These are phyloP conservation scores for Podospora comata DNA, from an alignment of 495 filamentous ascomycete species.

Conservation along the genomic window DNA sequence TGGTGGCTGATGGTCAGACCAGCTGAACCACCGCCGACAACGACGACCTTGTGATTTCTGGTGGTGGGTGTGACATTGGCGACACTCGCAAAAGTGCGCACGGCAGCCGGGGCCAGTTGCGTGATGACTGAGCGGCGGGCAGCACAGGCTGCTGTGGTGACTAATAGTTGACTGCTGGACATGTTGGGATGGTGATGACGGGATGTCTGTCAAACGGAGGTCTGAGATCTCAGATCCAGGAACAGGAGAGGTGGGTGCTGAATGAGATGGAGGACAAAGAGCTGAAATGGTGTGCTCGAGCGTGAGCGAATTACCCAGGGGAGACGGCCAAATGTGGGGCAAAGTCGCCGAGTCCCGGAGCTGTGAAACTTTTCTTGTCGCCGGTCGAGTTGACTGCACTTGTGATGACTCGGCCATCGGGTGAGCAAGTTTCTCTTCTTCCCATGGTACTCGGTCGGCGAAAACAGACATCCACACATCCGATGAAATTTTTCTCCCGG, in stretches of 20 bases:
- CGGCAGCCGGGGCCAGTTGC: slow-evolving; percentile 1
- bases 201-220: neutral
- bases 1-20: slow-evolving; percentile 63
- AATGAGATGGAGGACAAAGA: neutral
- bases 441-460: neutral
- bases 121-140: slow-evolving; percentile 3
- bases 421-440: neutral
- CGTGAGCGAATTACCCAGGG: slow-evolving; percentile 1
- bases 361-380: neutral
- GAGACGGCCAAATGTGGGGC: neutral
- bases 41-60: slow-evolving; percentile 57
- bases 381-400: too few species aligned
- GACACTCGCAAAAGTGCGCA: slow-evolving; percentile 40
- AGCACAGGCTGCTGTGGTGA: slow-evolving; percentile 1
- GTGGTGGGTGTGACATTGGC: slow-evolving; percentile 30
- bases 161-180: slow-evolving; percentile 13
- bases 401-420: neutral
- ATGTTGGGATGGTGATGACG: slow-evolving; percentile 11
- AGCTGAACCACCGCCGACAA: slow-evolving; percentile 62
- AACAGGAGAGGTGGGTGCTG: neutral
- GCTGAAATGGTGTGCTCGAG: neutral
- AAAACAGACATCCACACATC: neutral
- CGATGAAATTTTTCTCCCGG: neutral
- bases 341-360: slow-evolving; percentile 7
- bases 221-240: neutral